A percentile compares a stretch with the other conserved stretches of the same genome.
Conservation (phyloP, 345 rosid genomes). For the Eucalyptus caleyi region DNA sequence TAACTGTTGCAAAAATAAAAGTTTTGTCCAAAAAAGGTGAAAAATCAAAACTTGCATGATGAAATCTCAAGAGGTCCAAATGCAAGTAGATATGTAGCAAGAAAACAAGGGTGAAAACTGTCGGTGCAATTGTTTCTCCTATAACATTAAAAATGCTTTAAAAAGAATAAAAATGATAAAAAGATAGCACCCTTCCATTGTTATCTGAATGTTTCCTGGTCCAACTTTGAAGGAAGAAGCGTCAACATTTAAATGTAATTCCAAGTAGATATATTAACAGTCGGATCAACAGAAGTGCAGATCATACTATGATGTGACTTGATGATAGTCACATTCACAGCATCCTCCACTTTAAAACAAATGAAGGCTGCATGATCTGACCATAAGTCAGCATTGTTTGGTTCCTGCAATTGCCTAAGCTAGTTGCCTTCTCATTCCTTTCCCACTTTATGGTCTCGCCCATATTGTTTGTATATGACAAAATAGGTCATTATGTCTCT, state of each 20-base stretch:
- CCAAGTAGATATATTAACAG: not conserved
- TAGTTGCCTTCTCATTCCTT: not conserved
- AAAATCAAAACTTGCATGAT: not conserved
- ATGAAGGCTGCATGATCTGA: not conserved
- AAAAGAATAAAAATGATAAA: no score
- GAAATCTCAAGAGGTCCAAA: not conserved
- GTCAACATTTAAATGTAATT: not conserved
- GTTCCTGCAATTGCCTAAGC: not conserved
- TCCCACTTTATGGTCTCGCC: not conserved
- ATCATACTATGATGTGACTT: not conserved
- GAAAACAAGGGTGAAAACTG: not conserved
- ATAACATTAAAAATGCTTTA: not conserved
- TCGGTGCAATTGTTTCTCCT: not conserved
- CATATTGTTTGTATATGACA: not conserved
- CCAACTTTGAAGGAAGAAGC: not conserved
- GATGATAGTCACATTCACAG: not conserved
- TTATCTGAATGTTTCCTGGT: not conserved
- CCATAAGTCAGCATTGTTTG: not conserved
- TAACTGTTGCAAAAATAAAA: not conserved
- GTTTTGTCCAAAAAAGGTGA: not conserved
- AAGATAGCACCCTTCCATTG: not conserved
- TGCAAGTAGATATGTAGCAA: not conserved
- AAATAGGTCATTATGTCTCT: not conserved
- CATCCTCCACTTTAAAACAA: not conserved
- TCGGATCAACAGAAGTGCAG: not conserved